These are phyloP conservation scores for Hymenochaete sp. DNA, from an alignment of 1,284 basidiomycete species.

Conservation along the genomic window DNA sequence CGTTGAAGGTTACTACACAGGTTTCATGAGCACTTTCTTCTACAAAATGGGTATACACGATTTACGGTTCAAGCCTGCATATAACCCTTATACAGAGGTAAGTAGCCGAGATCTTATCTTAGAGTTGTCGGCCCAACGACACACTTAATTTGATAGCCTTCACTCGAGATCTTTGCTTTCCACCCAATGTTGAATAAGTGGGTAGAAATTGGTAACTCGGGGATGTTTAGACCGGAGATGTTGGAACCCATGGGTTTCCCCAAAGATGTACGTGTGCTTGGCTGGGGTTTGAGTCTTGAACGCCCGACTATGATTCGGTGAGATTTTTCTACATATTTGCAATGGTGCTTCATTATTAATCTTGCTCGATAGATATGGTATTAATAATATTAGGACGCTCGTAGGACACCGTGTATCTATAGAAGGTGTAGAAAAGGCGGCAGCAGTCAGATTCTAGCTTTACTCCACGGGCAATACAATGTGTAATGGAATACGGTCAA, in stretches of 20 bases:
- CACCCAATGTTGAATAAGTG: conserved; percentile 91
- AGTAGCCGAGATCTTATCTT: conserved; percentile 18
- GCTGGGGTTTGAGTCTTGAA: conserved; percentile 95
- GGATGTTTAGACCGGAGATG: conserved; percentile 99
- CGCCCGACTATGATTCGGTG: conserved; percentile 99
- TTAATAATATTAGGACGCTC: conserved; percentile 94
- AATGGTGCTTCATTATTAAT: not conserved
- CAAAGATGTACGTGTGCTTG: conserved; percentile 92
- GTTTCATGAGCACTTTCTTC: conserved; percentile 98
- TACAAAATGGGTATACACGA: conserved; percentile 94
- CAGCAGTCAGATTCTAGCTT: conserved; percentile 80
- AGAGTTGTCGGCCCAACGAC: conserved; percentile 6
- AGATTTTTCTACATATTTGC: conserved; percentile 23
- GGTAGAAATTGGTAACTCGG: conserved; percentile 95
- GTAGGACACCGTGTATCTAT: conserved; percentile 96
- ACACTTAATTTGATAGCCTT: conserved; percentile 51
- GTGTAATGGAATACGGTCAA: too few species aligned
- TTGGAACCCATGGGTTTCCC: conserved; percentile 98
- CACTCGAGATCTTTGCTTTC: conserved; percentile 99
- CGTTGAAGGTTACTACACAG: conserved; percentile 32
- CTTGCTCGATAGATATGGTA: conserved; percentile 53
- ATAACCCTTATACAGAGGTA: conserved; percentile 95
- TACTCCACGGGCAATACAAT: too few species aligned
- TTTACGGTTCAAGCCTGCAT: conserved; percentile 95
- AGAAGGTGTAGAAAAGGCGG: conserved; percentile 80